These are phyloP conservation scores for Amphirosellinia nigrospora DNA, from an alignment of 495 filamentous ascomycete species.

Conservation along the genomic window DNA sequence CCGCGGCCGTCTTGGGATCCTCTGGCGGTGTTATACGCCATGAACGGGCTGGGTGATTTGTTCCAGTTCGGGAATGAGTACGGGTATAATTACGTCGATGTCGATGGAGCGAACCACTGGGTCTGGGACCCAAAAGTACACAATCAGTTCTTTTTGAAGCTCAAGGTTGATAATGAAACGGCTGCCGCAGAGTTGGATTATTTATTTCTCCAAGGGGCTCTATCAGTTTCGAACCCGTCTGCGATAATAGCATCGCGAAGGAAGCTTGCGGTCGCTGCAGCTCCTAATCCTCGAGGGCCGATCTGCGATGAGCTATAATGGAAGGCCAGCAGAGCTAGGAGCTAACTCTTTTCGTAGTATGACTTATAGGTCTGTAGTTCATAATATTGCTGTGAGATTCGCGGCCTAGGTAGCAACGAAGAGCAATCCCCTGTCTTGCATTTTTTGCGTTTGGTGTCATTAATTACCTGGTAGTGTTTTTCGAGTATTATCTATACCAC, in stretches of 20 bases:
- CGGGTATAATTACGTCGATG: slow-evolving; percentile 41
- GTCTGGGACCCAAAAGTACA: slow-evolving; percentile 36
- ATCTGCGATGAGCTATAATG: background rate
- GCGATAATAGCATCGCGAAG: too few relatives aligned
- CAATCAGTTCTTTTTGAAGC: slow-evolving; percentile 44
- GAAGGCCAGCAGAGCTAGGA: background rate
- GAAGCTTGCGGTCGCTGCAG: background rate
- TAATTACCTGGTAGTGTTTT: background rate
- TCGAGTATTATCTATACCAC: background rate
- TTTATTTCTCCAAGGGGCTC: slow-evolving; percentile 15
- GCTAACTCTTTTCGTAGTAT: background rate
- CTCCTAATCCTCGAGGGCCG: background rate
- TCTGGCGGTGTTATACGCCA: slow-evolving; percentile 51
- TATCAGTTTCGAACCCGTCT: slow-evolving; percentile 5
- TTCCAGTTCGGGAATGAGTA: slow-evolving; percentile 40
- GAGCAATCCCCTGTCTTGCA: background rate
- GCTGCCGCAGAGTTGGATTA: slow-evolving; percentile 35
- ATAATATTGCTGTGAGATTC: background rate
- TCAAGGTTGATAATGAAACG: slow-evolving; percentile 30
- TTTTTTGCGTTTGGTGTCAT: background rate
- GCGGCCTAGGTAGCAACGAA: background rate
- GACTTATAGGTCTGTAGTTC: background rate
- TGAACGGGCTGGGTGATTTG: slow-evolving; percentile 43
- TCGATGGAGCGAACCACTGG: slow-evolving; percentile 45
- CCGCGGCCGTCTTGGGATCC: slow-evolving; percentile 50